Base-by-base conservation (phyloP, 2,329 filamentous ascomycete genomes). In the Karstenula rhodostoma region DNA sequence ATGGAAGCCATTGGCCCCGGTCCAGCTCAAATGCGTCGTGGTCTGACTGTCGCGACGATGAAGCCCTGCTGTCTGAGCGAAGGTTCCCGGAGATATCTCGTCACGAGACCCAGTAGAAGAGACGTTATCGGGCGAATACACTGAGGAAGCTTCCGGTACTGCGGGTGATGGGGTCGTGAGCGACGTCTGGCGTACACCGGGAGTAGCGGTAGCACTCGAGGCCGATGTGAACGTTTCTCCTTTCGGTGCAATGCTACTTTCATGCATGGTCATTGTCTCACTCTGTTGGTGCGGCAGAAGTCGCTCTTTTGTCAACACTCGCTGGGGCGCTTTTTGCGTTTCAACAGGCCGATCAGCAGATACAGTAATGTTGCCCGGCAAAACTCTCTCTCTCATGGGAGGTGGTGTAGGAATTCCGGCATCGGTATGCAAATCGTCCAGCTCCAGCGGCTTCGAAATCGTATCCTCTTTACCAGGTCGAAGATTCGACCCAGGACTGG, bases 11-110 rank as follows among this genome's bases (percentile, higher is more conserved):
- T 52, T 69, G 42, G 59, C 61, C 33, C 66, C 66, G 47, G 62
- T 63, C 75, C 73, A 77, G 19, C 69, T 71, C 9, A 78, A 59
- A 58, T 77, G 72, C 8, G 74, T 78, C 3, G 74, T 78, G 9
- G 70, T 72, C 53, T 75, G 73, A 40, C 74, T 77, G 29, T 77
- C 73, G 10, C 69, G 71, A 43, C 58, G 66, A 44, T 57, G 60
- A 27, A 56, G 46, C 35, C 63, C 66, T 10, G 64, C 55, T 12
- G 62, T 60, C 8, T 51, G 56, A 4, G 65, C 52, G 17, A 60
- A 61, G 19, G 49, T 44, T 23, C 37, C 59, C 19, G 67, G 65
- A n/a, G 67, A 67, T 15, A 65, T 57, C 19, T 67, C 64, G 10
- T 56, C 47, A n/a, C 57, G 62, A 47, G 47, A 56, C n/a, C 50